Evolutionary conservation across 2,329 filamentous ascomycete genomes (phyloP).

Genomic region (Septoria petroselini): DNA sequence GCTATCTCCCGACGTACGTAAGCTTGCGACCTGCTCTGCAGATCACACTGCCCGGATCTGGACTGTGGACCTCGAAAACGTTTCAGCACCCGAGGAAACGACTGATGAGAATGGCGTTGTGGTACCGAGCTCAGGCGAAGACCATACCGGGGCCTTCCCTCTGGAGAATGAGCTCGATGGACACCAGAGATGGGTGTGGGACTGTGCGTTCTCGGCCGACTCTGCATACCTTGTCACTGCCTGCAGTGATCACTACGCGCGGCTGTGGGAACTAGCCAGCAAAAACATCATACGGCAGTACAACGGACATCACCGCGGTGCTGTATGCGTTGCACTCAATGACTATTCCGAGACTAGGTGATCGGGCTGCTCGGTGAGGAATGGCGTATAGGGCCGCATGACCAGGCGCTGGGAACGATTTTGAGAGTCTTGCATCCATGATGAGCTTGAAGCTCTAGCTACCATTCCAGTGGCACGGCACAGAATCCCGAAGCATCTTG

Average conservation of each 20-base stretch:
- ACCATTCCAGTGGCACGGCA: not conserved
- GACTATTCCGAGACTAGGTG: slow-evolving; percentile 51
- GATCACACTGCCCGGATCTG: slow-evolving; percentile 96
- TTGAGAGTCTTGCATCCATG: not conserved
- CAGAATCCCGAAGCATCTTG: not conserved
- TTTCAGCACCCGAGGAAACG: slow-evolving; percentile 21
- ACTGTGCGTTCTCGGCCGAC: slow-evolving; percentile 91
- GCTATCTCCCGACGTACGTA: slow-evolving; percentile 88
- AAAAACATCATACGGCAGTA: slow-evolving; percentile 93
- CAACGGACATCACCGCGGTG: slow-evolving; percentile 87
- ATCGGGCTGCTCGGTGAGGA: slow-evolving; percentile 1
- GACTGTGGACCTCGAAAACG: slow-evolving; percentile 69
- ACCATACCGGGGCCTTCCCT: slow-evolving; percentile 60
- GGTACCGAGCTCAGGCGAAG: slow-evolving; percentile 22
- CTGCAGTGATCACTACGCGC: slow-evolving; percentile 88
- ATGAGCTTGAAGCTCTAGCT: no score
- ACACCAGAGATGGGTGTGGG: slow-evolving; percentile 96
- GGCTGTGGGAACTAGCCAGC: slow-evolving; percentile 82
- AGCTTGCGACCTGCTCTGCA: slow-evolving; percentile 88
- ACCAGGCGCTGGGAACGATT: not conserved
- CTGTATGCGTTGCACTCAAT: slow-evolving; percentile 88
- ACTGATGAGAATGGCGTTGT: slow-evolving; percentile 16
- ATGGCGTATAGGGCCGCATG: not conserved
- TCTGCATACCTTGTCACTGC: slow-evolving; percentile 90
- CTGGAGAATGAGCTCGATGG: slow-evolving; percentile 83